Base-by-base conservation (phyloP, 2,329 filamentous ascomycete species). In the Curvularia sp. region DNA sequence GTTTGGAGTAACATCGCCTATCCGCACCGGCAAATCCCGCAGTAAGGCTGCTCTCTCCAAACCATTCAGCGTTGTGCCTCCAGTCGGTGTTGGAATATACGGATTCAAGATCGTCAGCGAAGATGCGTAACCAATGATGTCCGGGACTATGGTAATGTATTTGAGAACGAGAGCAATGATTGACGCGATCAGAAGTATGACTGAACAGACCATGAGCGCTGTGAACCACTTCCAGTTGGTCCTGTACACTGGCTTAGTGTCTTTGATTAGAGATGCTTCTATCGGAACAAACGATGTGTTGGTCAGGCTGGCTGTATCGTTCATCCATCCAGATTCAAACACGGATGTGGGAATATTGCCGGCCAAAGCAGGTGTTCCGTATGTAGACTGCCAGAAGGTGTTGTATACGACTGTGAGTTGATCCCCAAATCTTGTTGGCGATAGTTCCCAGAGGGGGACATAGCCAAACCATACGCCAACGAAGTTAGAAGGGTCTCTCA, bases 371-470 rank as follows among this genome's bases (percentile, higher is more conserved):
- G 52, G 53, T 6, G 68, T 66, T 7, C 65, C 71, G 52, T 68
- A 75, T 10, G 71, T 71, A 2, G 65, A 63, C 22, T 73, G 71
- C 35, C 63, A 71, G 44, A 73, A 75, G 0, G 68, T 66, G 20
- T 73, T 74, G 53, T 64, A 67, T 1, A 73, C 3, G 0, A 73
- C 70, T 0, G 67, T 70, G n/a, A 74, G 44, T 0, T 68, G 62
- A 5, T 66, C 58, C 1, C 62, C 64, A 15, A 73, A 63, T 2
- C 64, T 20, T 2, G 66, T 58, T 1, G 62, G 49, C 8, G 65
- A 49, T 1, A 72, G 41, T 12, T 66, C 50, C 26, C 66, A 69
- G 2, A 74, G 63, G 7, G 70, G 38, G 7, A 66, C 66, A 6
- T 63, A 65, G 7, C 28, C 41, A 41, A 38, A 59, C n/a, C 28